Conservation (phyloP, 1,284 basidiomycete genomes). For the Leccinum variabile region DNA sequence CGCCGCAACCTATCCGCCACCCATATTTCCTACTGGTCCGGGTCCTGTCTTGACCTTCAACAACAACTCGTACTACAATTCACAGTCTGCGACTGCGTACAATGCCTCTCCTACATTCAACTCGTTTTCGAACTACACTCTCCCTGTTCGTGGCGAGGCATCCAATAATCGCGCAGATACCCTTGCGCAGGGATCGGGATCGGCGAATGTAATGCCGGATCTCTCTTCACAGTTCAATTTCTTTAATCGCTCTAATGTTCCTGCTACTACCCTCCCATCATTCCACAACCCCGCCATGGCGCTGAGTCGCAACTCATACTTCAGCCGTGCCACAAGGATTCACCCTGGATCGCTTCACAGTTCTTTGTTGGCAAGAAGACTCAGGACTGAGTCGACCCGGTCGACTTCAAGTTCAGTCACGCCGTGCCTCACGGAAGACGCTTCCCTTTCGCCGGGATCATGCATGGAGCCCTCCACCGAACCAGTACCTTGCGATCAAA, state of each 20-base stretch:
- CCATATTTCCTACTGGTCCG: not conserved
- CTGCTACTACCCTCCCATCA: not conserved
- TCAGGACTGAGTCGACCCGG: not conserved
- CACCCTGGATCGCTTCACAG: not conserved
- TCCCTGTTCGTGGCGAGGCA: not conserved
- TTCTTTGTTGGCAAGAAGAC: not conserved
- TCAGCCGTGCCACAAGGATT: not conserved
- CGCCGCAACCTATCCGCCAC: no score
- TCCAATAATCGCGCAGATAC: not conserved
- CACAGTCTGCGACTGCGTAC: not conserved
- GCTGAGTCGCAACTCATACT: not conserved
- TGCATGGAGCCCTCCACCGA: not conserved
- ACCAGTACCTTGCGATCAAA: not conserved
- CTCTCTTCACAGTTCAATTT: not conserved
- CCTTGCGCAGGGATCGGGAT: not conserved
- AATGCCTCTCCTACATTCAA: not conserved
- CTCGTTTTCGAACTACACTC: not conserved
- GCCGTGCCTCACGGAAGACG: not conserved
- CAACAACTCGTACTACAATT: not conserved
- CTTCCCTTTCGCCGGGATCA: not conserved
- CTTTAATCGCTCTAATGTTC: not conserved
- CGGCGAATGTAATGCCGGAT: not conserved
- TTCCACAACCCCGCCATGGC: not conserved
- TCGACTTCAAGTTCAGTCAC: not conserved
- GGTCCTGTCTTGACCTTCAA: not conserved